These are phyloP conservation scores for Jamesozyma spencerorum DNA, from an alignment of 805 yeast genomes.

Conservation along the genomic window DNA sequence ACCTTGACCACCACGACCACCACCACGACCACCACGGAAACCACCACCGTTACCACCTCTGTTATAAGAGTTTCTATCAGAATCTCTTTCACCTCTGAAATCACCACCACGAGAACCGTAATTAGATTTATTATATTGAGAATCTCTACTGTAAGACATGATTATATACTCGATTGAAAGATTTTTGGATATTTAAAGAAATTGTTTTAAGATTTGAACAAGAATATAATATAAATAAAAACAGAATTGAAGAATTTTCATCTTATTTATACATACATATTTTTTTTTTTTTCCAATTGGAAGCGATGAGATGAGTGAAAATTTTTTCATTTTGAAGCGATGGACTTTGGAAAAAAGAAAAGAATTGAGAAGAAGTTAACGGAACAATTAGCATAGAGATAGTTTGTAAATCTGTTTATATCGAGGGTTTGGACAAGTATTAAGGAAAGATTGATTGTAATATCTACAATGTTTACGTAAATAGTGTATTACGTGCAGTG, in stretches of 20 bases:
- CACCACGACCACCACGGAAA: slow-evolving; percentile 23
- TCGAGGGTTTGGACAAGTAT: too few species aligned
- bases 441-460: too few species aligned
- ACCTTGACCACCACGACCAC: slow-evolving; percentile 35
- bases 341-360: background rate
- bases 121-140: slow-evolving; percentile 31
- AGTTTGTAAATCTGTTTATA: too few species aligned
- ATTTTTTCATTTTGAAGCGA: background rate
- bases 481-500: too few species aligned
- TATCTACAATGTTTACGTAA: too few species aligned
- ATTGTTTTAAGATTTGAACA: too few species aligned
- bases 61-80: slow-evolving; percentile 32
- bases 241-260: slow-evolving; percentile 1
- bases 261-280: too few species aligned
- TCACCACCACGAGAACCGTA: slow-evolving; percentile 34
- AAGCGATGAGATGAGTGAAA: slow-evolving; percentile 1
- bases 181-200: too few species aligned
- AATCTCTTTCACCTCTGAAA: slow-evolving; percentile 32
- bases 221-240: too few species aligned
- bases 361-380: background rate
- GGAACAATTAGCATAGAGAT: background rate
- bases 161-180: too few species aligned
- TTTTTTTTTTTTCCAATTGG: background rate
- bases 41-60: slow-evolving; percentile 23
- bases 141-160: slow-evolving; percentile 32